Conservation (phyloP, 2,329 filamentous ascomycete genomes). For the Stromatinia cepivora region DNA sequence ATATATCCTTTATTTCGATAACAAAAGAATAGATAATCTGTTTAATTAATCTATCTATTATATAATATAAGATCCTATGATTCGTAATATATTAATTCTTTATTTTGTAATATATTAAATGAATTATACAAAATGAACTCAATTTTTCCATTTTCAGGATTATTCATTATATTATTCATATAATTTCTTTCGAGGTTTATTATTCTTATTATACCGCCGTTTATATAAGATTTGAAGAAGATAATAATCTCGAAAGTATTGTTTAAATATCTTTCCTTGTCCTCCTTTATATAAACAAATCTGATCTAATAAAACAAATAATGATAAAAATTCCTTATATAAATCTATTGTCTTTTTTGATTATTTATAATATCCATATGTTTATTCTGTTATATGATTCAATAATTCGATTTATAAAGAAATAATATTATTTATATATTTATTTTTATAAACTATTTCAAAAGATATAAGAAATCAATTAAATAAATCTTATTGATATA, state of each 20-base stretch:
- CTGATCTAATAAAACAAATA: background rate
- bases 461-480: background rate
- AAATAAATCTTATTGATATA: background rate
- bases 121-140: no score
- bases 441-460: background rate
- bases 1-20: no score
- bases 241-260: background rate
- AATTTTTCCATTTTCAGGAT: no score
- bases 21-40: no score
- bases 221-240: background rate
- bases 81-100: no score
- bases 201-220: background rate
- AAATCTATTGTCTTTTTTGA: background rate
- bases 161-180: no score
- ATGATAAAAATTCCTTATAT: background rate
- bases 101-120: no score
- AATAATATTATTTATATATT: background rate
- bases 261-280: background rate
- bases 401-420: background rate
- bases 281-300: background rate
- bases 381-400: background rate
- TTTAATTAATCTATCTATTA: no score
- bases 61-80: no score
- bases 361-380: background rate
- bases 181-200: background rate